These are phyloP conservation scores for Xylaria sp. DNA, from an alignment of 2,329 filamentous ascomycete species.

Conservation along the genomic window DNA sequence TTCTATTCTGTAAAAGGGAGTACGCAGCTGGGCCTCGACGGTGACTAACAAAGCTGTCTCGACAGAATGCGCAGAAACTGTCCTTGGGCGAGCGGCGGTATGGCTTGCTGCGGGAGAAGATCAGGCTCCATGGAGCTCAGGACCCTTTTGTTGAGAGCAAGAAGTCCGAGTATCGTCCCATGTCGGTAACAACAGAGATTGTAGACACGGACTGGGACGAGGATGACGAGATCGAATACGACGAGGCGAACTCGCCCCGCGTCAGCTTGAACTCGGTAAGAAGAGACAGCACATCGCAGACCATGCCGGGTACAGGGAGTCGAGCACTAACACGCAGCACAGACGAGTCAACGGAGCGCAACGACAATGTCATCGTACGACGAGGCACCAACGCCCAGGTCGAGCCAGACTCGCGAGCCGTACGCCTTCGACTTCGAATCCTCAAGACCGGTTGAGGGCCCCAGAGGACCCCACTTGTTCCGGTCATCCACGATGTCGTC, in stretches of 20 bases:
- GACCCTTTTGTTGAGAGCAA: conserved; percentile 59
- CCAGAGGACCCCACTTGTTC: conserved; percentile 82
- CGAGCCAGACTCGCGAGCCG: conserved; percentile 53
- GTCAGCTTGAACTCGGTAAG: conserved; percentile 68
- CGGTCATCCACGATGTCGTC: conserved; percentile 60
- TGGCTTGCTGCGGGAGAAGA: conserved; percentile 50
- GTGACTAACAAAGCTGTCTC: conserved; percentile 18
- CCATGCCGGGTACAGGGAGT: not conserved
- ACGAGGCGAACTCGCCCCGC: conserved; percentile 54
- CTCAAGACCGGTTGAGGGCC: conserved; percentile 68
- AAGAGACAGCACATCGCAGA: conserved; percentile 12
- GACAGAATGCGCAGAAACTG: conserved; percentile 28
- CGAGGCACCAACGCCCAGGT: conserved; percentile 72
- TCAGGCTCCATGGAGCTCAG: conserved; percentile 42
- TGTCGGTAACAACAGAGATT: conserved; percentile 70
- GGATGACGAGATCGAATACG: conserved; percentile 57
- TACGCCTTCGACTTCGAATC: conserved; percentile 57
- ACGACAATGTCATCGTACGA: conserved; percentile 85
- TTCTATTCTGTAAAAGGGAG: too few relatives aligned
- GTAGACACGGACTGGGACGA: conserved; percentile 73
- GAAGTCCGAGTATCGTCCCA: conserved; percentile 51
- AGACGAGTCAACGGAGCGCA: conserved; percentile 70
- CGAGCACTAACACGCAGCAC: conserved; percentile 11
- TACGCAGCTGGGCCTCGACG: not conserved
- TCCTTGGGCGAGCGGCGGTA: conserved; percentile 33